phyloP scores from a whole-genome alignment of 306 rosid genomes.

The Vigna angularis region DNA sequence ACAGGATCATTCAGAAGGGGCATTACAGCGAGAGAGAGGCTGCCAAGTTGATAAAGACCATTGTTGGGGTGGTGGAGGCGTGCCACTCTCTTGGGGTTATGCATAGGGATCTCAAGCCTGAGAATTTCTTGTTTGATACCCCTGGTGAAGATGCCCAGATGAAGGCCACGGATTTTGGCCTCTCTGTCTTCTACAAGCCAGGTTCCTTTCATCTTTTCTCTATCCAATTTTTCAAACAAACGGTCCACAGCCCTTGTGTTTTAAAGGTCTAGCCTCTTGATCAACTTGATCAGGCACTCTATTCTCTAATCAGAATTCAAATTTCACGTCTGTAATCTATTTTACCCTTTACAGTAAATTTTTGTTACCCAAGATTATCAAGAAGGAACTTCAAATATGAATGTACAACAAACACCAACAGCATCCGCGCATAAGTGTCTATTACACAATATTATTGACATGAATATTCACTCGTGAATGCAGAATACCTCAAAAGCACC shows the following conservation, averaged over 20 bases:
- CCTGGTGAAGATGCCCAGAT: slow-evolving; percentile 75
- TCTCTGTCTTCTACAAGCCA: slow-evolving; percentile 83
- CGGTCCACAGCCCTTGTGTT: too few relatives aligned
- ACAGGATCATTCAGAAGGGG: slow-evolving; percentile 83
- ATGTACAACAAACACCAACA: not conserved
- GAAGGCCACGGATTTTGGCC: slow-evolving; percentile 89
- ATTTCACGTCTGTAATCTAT: not conserved
- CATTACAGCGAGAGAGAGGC: slow-evolving; percentile 93
- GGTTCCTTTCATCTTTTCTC: slow-evolving; percentile 50
- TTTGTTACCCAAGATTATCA: not conserved
- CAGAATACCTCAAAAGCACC: not conserved
- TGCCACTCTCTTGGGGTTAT: slow-evolving; percentile 96
- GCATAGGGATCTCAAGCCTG: slow-evolving; percentile 98
- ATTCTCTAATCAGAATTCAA: not conserved
- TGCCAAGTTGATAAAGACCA: slow-evolving; percentile 72
- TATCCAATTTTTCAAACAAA: not conserved
- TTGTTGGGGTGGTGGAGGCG: slow-evolving; percentile 82
- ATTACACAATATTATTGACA: not conserved
- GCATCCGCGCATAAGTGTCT: not conserved
- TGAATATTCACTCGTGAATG: not conserved
- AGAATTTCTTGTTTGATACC: slow-evolving; percentile 85
- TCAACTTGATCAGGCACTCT: too few relatives aligned
- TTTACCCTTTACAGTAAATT: not conserved
- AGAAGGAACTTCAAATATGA: not conserved
- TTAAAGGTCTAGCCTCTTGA: too few relatives aligned